Evolutionary conservation across 225 moss, liverwort and hornwort species (phyloP).

Genomic region (Ulota crispa): DNA sequence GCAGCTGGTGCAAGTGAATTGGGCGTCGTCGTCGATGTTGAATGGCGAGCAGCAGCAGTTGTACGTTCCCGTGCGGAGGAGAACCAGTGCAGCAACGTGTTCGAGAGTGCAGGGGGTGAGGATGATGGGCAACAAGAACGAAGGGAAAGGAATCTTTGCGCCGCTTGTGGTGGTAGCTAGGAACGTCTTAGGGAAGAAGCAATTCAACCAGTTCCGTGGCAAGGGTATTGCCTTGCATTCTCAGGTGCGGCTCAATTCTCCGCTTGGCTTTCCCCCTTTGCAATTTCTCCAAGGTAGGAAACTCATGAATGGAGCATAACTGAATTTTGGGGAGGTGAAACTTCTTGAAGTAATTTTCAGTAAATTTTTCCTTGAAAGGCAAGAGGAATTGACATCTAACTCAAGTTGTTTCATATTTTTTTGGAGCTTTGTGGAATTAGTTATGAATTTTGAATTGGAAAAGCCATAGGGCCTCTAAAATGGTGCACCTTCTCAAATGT

Average conservation of each 20-base stretch:
- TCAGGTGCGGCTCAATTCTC: slow-evolving; percentile 49
- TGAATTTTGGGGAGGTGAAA: too few species aligned
- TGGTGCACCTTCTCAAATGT: too few species aligned
- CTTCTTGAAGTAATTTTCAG: too few species aligned
- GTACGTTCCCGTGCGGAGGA: slow-evolving; percentile 17
- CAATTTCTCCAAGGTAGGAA: background rate
- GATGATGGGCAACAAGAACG: slow-evolving; percentile 66
- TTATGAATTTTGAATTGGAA: too few species aligned
- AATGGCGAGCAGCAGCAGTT: slow-evolving; percentile 28
- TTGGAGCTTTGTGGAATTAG: too few species aligned
- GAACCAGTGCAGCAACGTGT: background rate
- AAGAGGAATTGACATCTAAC: too few species aligned
- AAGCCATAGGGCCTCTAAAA: too few species aligned
- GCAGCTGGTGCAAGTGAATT: slow-evolving; percentile 28
- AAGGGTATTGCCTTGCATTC: slow-evolving; percentile 96
- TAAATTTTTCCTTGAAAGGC: too few species aligned
- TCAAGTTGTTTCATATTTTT: too few species aligned
- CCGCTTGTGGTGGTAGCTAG: slow-evolving; percentile 64
- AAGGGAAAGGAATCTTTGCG: slow-evolving; percentile 71
- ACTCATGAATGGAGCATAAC: too few species aligned
- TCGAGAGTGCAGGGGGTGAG: slow-evolving; percentile 57
- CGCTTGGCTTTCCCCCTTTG: background rate
- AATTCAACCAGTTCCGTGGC: slow-evolving; percentile 85
- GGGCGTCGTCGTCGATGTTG: slow-evolving; percentile 30
- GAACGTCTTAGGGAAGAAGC: slow-evolving; percentile 66